Evolutionary conservation across 305 asterid species (phyloP), one percentile per base, ranked within the genome.

Genomic region (Salvia sclarea): DNA sequence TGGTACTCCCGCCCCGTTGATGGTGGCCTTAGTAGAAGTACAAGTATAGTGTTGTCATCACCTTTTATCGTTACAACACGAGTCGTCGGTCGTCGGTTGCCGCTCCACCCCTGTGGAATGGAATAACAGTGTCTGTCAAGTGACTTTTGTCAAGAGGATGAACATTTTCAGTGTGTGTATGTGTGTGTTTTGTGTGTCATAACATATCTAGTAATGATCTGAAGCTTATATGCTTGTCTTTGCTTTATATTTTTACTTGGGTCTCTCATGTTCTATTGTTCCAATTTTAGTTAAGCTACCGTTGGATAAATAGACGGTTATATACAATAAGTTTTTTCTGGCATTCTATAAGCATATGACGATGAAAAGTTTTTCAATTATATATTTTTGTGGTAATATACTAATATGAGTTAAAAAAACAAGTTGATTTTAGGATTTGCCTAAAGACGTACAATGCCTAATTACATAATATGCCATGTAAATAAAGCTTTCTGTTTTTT

Each of bases 1-100:
- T 28, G 33, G 33, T 3, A 28, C 33, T 28, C 33, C 33, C 6
- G 5, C 33, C 33, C 5, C 33, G 33, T 28, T 28, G 33, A 1
- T 28, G 33, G 33, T 3, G 47, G 16, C 28, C 14, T 21, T 9
- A 17, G 31, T 37, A 33, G 9, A n/a, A 44, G 64, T 57, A 48
- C 28, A 22, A 11, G 57, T 66, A 50, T 53, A 55, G 68, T 59
- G 55, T 40, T 58, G 73, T 31, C 55, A 44, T 9, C 44, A 44
- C 44, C 40, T 53, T 61, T 60, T 60, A 37, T 49, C 40, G 73
- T 58, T 53, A 30, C 70, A 49, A 66, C 62, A 66, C 63, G 31
- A 66, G 37, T 21, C 6, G 35, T 38, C 24, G 35, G 38, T 33
- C 38, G 38, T 33, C 38, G 7, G 38, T 33, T 9, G 38, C 1